Percentiles rank a stretch among this genome's conserved stretches.
phyloP scores from a whole-genome alignment of 495 filamentous ascomycete species.

The Aspergillus steynii region DNA sequence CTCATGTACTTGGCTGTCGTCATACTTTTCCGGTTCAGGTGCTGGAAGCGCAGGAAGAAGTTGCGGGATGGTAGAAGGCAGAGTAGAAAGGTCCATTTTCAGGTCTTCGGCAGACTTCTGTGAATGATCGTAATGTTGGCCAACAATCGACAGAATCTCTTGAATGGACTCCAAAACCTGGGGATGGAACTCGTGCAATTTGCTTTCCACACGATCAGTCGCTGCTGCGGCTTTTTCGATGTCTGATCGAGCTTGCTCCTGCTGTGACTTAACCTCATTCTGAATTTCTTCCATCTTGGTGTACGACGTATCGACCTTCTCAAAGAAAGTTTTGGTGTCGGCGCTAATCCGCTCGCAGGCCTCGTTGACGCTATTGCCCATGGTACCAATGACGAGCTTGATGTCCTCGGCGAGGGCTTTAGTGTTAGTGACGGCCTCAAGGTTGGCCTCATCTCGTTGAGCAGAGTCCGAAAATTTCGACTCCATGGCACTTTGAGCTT shows the following conservation, averaged over 20 bases:
- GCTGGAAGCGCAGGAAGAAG: constrained; percentile 50
- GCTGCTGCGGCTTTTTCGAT: constrained; percentile 67
- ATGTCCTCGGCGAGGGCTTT: constrained; percentile 84
- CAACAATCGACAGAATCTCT: constrained; percentile 77
- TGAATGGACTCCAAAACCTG: constrained; percentile 79
- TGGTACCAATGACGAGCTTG: constrained; percentile 76
- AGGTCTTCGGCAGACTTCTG: constrained; percentile 53
- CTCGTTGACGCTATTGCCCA: constrained; percentile 80
- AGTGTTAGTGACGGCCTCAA: constrained; percentile 67
- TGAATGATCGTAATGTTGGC: constrained; percentile 74
- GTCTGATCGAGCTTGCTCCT: constrained; percentile 74
- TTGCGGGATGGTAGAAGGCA: constrained; percentile 50
- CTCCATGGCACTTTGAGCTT: constrained; percentile 68
- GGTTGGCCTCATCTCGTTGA: constrained; percentile 62
- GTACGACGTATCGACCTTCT: constrained; percentile 72
- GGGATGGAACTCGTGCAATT: constrained; percentile 78
- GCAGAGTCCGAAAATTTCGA: constrained; percentile 68
- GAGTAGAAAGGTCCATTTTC: constrained; percentile 51
- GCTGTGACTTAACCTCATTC: constrained; percentile 68
- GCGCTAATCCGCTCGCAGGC: constrained; percentile 79
- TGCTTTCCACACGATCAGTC: constrained; percentile 72
- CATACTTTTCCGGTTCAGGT: constrained; percentile 56
- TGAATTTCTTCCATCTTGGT: constrained; percentile 76
- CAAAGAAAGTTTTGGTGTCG: constrained; percentile 81
- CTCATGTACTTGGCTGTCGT: constrained; percentile 70